A percentile compares a stretch with the other conserved stretches of the same genome.
Conservation (phyloP, 176 grass and related monocot species). For the Oryza australiensis region DNA sequence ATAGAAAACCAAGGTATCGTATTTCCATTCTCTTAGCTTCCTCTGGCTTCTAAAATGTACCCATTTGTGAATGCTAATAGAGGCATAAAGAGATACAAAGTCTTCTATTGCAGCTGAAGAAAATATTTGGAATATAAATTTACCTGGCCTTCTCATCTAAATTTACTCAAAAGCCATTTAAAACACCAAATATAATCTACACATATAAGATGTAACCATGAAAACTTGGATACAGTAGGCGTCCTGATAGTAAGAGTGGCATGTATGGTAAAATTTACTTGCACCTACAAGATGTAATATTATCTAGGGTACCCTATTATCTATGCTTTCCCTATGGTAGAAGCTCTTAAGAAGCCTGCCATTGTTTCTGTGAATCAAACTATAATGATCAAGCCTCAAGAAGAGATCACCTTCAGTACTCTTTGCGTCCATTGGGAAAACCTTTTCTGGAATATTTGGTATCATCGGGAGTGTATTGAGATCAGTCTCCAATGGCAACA, state of each 20-base stretch:
- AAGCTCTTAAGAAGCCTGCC: neutral
- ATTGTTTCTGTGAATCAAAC: neutral
- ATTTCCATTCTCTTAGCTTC: slow-evolving; percentile 11
- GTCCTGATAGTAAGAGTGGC: slow-evolving; percentile 9
- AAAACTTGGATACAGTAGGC: neutral
- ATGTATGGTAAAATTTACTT: slow-evolving; percentile 20
- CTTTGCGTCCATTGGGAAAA: slow-evolving; percentile 52
- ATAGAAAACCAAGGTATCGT: neutral
- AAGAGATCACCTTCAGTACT: slow-evolving; percentile 69
- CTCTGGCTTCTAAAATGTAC: neutral
- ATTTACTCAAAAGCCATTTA: neutral
- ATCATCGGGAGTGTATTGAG: slow-evolving; percentile 82
- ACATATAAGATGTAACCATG: neutral
- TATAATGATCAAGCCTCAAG: neutral
- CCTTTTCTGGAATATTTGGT: slow-evolving; percentile 72
- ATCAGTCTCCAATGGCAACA: slow-evolving; percentile 94
- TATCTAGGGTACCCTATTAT: slow-evolving; percentile 23
- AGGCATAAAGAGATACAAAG: neutral
- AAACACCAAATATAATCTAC: slow-evolving; percentile 10
- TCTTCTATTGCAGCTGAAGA: neutral
- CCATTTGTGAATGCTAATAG: neutral
- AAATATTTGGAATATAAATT: neutral
- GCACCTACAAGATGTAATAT: neutral
- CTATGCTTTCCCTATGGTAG: neutral
- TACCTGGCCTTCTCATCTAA: neutral